A percentile compares a stretch with the other conserved stretches of the same genome.
Evolutionary conservation across 805 yeast species (phyloP).

Genomic region (Ogataea trehaloabstinens): DNA sequence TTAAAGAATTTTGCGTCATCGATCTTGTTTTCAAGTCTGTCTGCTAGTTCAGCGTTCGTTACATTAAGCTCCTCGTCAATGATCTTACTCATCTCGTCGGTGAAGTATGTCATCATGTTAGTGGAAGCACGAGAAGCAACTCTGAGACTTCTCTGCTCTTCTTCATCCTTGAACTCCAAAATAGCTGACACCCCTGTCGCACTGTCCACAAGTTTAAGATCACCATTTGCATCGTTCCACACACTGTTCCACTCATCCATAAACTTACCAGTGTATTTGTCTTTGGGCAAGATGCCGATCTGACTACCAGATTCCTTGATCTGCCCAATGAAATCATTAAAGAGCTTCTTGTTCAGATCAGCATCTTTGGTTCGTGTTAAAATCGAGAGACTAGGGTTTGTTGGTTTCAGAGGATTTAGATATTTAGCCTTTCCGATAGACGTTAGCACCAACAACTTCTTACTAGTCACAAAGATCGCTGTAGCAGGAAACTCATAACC

Average conservation of each 20-base stretch:
- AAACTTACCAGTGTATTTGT: constrained; percentile 79
- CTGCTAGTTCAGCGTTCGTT: constrained; percentile 69
- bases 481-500: constrained; percentile 98
- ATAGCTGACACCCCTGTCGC: constrained; percentile 51
- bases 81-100: constrained; percentile 81
- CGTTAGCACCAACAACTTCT: constrained; percentile 64
- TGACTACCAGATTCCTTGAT: constrained; percentile 40
- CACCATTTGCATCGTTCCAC: constrained; percentile 32
- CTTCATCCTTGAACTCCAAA: constrained; percentile 75
- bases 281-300: constrained; percentile 73
- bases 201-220: constrained; percentile 51
- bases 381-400: constrained; percentile 43
- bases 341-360: constrained; percentile 67
- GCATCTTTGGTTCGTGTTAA: constrained; percentile 81
- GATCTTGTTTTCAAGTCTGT: constrained; percentile 74
- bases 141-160: constrained; percentile 62
- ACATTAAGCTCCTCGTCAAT: constrained; percentile 85
- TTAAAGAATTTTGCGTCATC: constrained; percentile 73
- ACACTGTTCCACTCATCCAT: constrained; percentile 72
- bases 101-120: constrained; percentile 75
- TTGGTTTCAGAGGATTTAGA: constrained; percentile 54
- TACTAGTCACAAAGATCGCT: constrained; percentile 59
- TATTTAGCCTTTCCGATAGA: constrained; percentile 84
- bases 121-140: constrained; percentile 76
- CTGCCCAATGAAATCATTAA: constrained; percentile 52